A percentile compares a stretch with the other conserved stretches of the same genome.
phyloP scores from a whole-genome alignment of 1,284 basidiomycete species.

The Malassezia vespertilionis region DNA sequence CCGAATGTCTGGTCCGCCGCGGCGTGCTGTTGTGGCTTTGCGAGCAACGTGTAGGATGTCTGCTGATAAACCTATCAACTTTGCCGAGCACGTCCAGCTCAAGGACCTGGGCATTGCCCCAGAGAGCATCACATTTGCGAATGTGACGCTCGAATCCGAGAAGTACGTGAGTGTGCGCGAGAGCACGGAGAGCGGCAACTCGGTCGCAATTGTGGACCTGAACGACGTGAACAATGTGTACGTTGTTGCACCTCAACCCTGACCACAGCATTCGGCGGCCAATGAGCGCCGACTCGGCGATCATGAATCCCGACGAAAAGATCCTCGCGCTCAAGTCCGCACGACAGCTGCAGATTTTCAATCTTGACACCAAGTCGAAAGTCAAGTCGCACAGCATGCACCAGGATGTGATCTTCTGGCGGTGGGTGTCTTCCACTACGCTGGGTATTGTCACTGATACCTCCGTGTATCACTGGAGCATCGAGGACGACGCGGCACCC shows the following conservation, averaged over 20 bases:
- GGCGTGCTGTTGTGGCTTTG: not conserved
- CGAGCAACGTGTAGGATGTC: conserved; percentile 24
- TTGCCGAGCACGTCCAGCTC: conserved; percentile 56
- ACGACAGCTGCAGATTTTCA: conserved; percentile 89
- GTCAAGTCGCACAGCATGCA: conserved; percentile 84
- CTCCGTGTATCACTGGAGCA: conserved; percentile 88
- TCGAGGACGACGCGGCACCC: conserved; percentile 60
- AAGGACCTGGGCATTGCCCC: conserved; percentile 92
- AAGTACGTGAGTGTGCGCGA: conserved; percentile 89
- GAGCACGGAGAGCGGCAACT: conserved; percentile 37
- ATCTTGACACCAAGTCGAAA: conserved; percentile 90
- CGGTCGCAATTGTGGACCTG: conserved; percentile 45
- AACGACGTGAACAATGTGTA: conserved; percentile 42
- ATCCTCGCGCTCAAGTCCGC: conserved; percentile 79
- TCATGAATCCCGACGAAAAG: conserved; percentile 96
- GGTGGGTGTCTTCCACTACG: conserved; percentile 83
- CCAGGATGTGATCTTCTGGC: conserved; percentile 97
- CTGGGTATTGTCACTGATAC: conserved; percentile 93
- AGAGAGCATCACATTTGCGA: conserved; percentile 93
- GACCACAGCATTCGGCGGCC: conserved; percentile 63
- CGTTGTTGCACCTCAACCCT: conserved; percentile 8
- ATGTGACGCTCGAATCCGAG: conserved; percentile 88
- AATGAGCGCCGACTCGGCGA: conserved; percentile 93
- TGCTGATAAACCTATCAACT: conserved; percentile 45
- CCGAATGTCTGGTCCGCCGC: not conserved